Base-by-base conservation (phyloP, 805 yeast genomes). In the Suhomyces vadensis region DNA sequence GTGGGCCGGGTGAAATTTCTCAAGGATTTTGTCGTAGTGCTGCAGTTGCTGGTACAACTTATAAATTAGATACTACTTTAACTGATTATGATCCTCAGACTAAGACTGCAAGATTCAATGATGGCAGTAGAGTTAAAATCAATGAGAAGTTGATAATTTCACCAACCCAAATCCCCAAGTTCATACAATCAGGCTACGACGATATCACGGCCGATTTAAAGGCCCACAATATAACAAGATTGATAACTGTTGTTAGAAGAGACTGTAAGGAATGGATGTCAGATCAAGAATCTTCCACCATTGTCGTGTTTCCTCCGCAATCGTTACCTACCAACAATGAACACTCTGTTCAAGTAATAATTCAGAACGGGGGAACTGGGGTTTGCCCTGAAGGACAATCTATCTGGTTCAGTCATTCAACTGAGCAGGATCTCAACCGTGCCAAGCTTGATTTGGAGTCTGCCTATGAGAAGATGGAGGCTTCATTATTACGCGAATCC, bases 11-110 rank as follows among this genome's bases (percentile, higher is more conserved):
- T 42, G 99, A 92, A 66, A 72, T 92, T 21, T 83, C 96, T 11
- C 99, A 92, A 69, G 99, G 97, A 1, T 92, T 94, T 65, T 92
- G 97, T 68, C 78, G 99, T 55, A 86, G 95, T 46, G 98, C 98
- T 3, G 99, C 99, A 10, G 98, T 92, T 50, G 98, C 94, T 14
- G 98, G 98, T 43, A 85, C 97, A 43, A 88, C 95, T 25, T 92
- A 94, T 68, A 89, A 90, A 63, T 73, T 92, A 44, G 82, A 84
- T 58, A 84, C 94, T 11, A 69, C 74, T 31, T 65, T 92, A 41
- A 68, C 68, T 4, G 78, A 80, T 27, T 89, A 72, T 65, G 92
- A 92, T 61, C 80, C 84, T 26, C 67, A 63, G 21, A 69, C 79
- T 23, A 83, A 86, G 56, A 70, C 81, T 19, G 97, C 95, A 6